phyloP scores from a whole-genome alignment of 2,329 filamentous ascomycete genomes.

The Diaporthe sp. region DNA sequence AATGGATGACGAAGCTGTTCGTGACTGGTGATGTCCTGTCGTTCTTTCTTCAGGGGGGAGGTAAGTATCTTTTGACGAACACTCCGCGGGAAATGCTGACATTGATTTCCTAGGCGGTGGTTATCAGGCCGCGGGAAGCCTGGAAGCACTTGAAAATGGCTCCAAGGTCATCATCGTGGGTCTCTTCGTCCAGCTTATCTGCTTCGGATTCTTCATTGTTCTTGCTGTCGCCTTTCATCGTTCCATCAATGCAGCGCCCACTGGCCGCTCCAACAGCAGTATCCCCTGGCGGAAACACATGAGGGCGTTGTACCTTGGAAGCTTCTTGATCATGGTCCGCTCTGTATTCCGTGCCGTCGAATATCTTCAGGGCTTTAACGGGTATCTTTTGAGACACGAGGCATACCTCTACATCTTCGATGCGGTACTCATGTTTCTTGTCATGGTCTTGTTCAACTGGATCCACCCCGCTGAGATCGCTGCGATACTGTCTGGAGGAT shows the following conservation, averaged over 20 bases:
- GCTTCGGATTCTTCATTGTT: conserved; percentile 63
- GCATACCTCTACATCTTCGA: conserved; percentile 57
- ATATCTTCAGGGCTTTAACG: conserved; percentile 58
- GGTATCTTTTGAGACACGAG: conserved; percentile 59
- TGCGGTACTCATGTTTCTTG: conserved; percentile 35
- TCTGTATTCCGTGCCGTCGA: conserved; percentile 54
- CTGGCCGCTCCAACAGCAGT: conserved; percentile 39
- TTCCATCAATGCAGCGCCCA: conserved; percentile 48
- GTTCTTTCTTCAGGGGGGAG: conserved; percentile 26
- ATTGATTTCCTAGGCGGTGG: not conserved
- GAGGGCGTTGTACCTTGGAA: conserved; percentile 28
- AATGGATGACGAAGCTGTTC: conserved; percentile 34
- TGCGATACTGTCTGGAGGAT: not conserved
- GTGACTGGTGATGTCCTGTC: conserved; percentile 31
- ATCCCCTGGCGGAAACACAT: conserved; percentile 44
- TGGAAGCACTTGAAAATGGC: conserved; percentile 38
- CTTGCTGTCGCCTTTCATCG: conserved; percentile 58
- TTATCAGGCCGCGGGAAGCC: conserved; percentile 1
- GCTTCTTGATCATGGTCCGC: conserved; percentile 51
- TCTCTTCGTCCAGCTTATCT: conserved; percentile 62
- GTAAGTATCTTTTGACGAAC: not conserved
- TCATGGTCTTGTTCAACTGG: conserved; percentile 5
- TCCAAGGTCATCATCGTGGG: conserved; percentile 50
- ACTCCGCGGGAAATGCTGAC: not conserved
- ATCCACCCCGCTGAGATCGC: conserved; percentile 20